Base-by-base conservation (phyloP, 2,329 filamentous ascomycete species). In the Dactylonectria estremocensis region DNA sequence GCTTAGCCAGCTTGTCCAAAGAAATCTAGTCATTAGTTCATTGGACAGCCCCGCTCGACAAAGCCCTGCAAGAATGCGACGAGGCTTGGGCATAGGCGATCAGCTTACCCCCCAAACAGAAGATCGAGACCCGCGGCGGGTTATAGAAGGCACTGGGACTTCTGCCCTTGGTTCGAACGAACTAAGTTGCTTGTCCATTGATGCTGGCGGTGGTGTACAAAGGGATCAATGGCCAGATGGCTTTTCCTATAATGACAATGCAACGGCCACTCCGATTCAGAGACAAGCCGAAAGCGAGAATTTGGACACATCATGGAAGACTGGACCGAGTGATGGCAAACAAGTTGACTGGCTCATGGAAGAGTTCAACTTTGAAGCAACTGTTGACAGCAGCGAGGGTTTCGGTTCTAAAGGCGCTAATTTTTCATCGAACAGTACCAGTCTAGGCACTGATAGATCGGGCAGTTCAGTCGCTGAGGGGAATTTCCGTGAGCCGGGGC, bases 281-380 rank as follows among this genome's bases (percentile, higher is more conserved):
- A 5, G 13, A 7, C 20, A 28, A 56, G 46, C 7, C 13, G 22
- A 3, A 11, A 48, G 14, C 28, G 45, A 48, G 37, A 8, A 35
- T 7, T 13, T 58, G 10, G 14, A 22, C 33, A 46, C 9, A 1
- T 48, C 46, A 1, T 48, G 46, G 46, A 35, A 13, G 57, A 59
- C n/a, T 35, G 43, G 10, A 37, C 53, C 28, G 13, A 52, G n/a
- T 48, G 2, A 18, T 11, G 20, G 20, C 5, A 6, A 13, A 22
- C 46, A 48, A 14, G 11, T 13, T 48, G 57, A 55, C n/a, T 72
- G 68, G 65, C 35, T 58, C 33, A 70, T 72, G 68, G 67, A 68
- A 13, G 69, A 72, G 46, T 64, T 72, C n/a, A 63, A 65, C 24
- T 72, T 72, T 31, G 68, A 72, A 28, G 58, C 65, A 1, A 28